Conservation (phyloP, 495 filamentous ascomycete genomes). For the Choiromyces venosus region DNA sequence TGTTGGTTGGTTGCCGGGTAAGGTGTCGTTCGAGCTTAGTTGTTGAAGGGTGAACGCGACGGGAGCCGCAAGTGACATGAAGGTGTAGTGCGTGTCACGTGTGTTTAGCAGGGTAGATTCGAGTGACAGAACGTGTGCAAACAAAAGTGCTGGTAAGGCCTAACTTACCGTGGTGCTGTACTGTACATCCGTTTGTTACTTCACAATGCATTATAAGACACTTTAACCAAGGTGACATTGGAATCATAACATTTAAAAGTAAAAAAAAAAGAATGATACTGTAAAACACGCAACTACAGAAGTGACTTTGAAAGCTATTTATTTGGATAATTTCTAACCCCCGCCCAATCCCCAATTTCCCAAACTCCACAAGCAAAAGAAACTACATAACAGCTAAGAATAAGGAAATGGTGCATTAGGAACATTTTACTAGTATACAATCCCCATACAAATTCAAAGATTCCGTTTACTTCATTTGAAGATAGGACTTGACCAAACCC, state of each 20-base stretch:
- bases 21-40: conserved; percentile 1
- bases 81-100: background rate
- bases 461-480: conserved; percentile 47
- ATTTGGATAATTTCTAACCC: conserved; percentile 1
- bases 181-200: background rate
- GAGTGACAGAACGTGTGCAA: background rate
- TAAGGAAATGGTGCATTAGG: background rate
- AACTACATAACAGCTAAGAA: background rate
- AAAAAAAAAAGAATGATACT: background rate
- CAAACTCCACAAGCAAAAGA: conserved; percentile 1
- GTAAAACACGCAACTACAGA: background rate
- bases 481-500: conserved; percentile 53
- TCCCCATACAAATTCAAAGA: background rate
- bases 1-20: background rate
- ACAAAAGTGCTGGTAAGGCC: background rate
- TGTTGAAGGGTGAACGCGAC: background rate
- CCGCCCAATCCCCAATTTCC: background rate
- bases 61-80: background rate
- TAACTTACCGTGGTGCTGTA: no score
- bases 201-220: background rate
- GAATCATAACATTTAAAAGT: background rate
- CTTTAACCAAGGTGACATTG: background rate
- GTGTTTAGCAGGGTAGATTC: background rate
- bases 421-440: background rate
- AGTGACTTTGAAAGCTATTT: background rate